These are phyloP conservation scores for Didymella exigua DNA, from an alignment of 2,329 filamentous ascomycete genomes.

Conservation along the genomic window DNA sequence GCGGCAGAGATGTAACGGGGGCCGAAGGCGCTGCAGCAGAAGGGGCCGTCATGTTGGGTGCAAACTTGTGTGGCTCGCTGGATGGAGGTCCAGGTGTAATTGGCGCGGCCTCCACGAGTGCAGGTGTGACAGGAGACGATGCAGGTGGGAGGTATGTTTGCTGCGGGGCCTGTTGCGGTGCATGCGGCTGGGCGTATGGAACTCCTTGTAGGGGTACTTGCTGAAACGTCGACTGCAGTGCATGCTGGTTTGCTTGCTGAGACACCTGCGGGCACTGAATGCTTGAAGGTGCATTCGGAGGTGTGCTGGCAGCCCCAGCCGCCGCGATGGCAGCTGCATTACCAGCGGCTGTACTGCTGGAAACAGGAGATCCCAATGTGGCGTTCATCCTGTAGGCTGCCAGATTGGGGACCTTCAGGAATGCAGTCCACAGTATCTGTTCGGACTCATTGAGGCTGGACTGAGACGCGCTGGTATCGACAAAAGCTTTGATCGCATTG, in stretches of 20 bases:
- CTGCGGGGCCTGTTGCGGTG: background rate
- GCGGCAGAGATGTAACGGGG: slow-evolving; percentile 14
- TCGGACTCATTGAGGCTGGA: slow-evolving; percentile 34
- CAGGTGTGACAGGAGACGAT: background rate
- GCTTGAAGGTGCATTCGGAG: background rate
- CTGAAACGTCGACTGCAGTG: background rate
- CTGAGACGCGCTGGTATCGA: slow-evolving; percentile 33
- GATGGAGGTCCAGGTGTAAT: slow-evolving; percentile 7
- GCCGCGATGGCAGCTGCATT: slow-evolving; percentile 45
- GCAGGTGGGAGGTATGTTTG: background rate
- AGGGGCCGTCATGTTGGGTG: slow-evolving; percentile 34
- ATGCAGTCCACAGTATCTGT: slow-evolving; percentile 30
- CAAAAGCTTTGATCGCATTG: slow-evolving; percentile 42
- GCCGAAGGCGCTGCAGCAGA: slow-evolving; percentile 15
- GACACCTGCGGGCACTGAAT: background rate
- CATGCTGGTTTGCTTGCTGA: background rate
- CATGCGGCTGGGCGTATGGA: background rate
- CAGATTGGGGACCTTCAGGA: slow-evolving; percentile 31
- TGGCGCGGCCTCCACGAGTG: slow-evolving; percentile 2
- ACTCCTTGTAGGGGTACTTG: background rate
- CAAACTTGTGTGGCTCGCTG: slow-evolving; percentile 35
- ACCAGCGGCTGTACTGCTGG: slow-evolving; percentile 30
- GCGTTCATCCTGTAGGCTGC: slow-evolving; percentile 21
- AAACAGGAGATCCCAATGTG: slow-evolving; percentile 6
- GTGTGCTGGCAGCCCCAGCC: slow-evolving; percentile 34